These are phyloP conservation scores for Vinca minor DNA, from an alignment of 257 asterid species.

Conservation along the genomic window DNA sequence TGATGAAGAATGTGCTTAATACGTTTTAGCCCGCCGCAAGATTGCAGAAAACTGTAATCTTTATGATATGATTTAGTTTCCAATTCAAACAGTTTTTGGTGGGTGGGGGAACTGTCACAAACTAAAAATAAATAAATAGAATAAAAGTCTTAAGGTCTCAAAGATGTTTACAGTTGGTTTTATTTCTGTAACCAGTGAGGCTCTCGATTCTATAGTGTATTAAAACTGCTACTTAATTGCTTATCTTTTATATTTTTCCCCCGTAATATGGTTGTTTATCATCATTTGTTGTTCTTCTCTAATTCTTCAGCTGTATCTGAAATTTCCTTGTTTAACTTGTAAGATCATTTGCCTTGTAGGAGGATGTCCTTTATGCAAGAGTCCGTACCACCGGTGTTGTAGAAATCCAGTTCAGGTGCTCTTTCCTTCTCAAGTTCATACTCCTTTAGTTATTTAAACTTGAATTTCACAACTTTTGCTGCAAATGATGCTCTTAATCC, in stretches of 20 bases:
- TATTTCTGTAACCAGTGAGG: not conserved
- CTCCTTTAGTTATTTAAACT: not conserved
- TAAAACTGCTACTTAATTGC: not conserved
- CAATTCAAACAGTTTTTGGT: no score
- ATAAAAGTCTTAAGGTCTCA: no score
- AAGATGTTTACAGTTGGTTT: no score
- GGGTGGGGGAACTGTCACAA: no score
- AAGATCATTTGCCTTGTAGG: slow-evolving; percentile 36
- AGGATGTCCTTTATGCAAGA: slow-evolving; percentile 96
- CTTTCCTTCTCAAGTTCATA: slow-evolving; percentile 10
- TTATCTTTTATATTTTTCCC: not conserved
- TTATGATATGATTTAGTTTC: no score
- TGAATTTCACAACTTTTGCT: not conserved
- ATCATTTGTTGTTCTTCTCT: not conserved
- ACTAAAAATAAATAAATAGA: no score
- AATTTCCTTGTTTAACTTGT: not conserved
- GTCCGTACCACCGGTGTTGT: slow-evolving; percentile 98
- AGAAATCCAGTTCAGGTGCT: slow-evolving; percentile 97
- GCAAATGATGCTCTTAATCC: not conserved
- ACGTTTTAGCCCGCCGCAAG: no score
- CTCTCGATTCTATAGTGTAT: not conserved
- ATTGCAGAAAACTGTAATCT: no score
- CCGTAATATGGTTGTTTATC: not conserved
- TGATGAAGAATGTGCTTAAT: no score
- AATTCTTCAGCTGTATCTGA: not conserved